Evolutionary conservation across 192 early-diverging fungal genomes (phyloP).

Genomic region (Backusella westeae): DNA sequence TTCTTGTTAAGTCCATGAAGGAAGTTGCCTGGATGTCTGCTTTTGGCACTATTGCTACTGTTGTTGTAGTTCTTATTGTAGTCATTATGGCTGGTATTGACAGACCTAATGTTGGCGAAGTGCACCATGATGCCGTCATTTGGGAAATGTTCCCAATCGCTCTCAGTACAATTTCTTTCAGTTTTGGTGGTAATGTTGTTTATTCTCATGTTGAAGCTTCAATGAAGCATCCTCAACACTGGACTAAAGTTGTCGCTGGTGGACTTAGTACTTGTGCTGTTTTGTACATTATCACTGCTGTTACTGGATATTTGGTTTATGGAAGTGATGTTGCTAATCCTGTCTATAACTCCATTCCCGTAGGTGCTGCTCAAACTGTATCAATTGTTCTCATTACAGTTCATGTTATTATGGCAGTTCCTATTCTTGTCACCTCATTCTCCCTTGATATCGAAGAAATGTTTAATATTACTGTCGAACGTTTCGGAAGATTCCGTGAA

Average conservation of each 20-base stretch:
- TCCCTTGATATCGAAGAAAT: slow-evolving; percentile 73
- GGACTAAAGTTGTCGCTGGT: slow-evolving; percentile 65
- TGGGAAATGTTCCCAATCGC: slow-evolving; percentile 69
- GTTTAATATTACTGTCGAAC: slow-evolving; percentile 57
- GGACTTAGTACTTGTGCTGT: slow-evolving; percentile 63
- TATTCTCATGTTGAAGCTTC: slow-evolving; percentile 69
- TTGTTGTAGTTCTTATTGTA: slow-evolving; percentile 74
- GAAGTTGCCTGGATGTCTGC: slow-evolving; percentile 75
- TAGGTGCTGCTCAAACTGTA: slow-evolving; percentile 56
- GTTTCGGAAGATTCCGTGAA: slow-evolving; percentile 49
- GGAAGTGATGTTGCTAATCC: slow-evolving; percentile 66
- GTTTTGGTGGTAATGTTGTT: slow-evolving; percentile 70
- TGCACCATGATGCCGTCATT: slow-evolving; percentile 49
- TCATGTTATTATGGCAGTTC: slow-evolving; percentile 78
- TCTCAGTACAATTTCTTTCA: slow-evolving; percentile 77
- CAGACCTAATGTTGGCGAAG: slow-evolving; percentile 31
- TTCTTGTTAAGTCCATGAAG: slow-evolving; percentile 72
- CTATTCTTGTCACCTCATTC: slow-evolving; percentile 73
- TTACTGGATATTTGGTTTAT: slow-evolving; percentile 71
- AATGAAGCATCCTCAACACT: slow-evolving; percentile 69
- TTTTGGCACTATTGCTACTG: slow-evolving; percentile 72
- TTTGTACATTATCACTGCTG: slow-evolving; percentile 68
- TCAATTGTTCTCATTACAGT: slow-evolving; percentile 73
- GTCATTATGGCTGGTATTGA: slow-evolving; percentile 54
- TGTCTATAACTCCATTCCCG: slow-evolving; percentile 69